Conservation (phyloP, 352 stramenopile species). For the Phytophthora niederhauseri region DNA sequence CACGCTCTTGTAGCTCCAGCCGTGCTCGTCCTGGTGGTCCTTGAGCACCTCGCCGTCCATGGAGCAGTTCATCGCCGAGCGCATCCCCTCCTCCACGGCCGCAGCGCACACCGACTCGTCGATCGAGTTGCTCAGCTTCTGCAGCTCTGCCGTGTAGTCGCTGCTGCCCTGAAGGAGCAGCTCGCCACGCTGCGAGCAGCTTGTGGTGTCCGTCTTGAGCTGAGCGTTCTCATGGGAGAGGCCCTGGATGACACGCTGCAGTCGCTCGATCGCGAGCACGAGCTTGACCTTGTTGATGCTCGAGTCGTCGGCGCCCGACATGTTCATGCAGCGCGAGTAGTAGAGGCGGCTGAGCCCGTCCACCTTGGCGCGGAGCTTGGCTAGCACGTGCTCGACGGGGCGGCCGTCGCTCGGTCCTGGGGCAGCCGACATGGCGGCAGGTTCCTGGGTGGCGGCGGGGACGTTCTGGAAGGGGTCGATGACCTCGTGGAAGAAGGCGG, state of each 20-base stretch:
- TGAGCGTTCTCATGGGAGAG: constrained; percentile 52
- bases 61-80: constrained; percentile 27
- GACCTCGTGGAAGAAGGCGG: constrained; percentile 60
- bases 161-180: constrained; percentile 17
- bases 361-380: constrained; percentile 56
- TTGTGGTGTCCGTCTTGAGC: constrained; percentile 43
- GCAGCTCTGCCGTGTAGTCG: constrained; percentile 5
- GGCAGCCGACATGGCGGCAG: neutral
- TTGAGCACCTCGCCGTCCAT: constrained; percentile 41
- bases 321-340: constrained; percentile 63
- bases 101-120: constrained; percentile 23
- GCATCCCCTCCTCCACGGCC: constrained; percentile 31
- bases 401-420: constrained; percentile 19
- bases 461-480: constrained; percentile 63
- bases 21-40: constrained; percentile 34
- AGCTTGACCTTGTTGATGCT: constrained; percentile 56
- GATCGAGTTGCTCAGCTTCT: constrained; percentile 29
- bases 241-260: constrained; percentile 54
- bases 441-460: neutral
- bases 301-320: constrained; percentile 27
- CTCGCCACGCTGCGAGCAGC: constrained; percentile 30
- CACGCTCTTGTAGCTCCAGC: constrained; percentile 44
- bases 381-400: constrained; percentile 47
- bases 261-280: constrained; percentile 54
- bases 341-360: constrained; percentile 63